phyloP scores from a whole-genome alignment of 2,329 filamentous ascomycete species.

The Ophiostoma piceae region DNA sequence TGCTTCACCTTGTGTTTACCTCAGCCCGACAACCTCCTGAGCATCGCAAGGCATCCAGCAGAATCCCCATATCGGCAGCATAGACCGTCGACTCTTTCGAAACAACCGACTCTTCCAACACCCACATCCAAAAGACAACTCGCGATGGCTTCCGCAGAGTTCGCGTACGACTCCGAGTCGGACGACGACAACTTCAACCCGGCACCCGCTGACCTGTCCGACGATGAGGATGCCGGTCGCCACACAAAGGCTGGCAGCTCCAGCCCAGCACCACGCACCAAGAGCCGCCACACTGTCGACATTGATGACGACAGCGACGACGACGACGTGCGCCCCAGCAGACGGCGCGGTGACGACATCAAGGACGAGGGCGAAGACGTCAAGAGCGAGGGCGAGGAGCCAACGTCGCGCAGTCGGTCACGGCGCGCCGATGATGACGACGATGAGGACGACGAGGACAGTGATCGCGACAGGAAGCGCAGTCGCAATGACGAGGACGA shows the following conservation, averaged over 20 bases:
- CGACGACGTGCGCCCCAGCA: constrained; percentile 10
- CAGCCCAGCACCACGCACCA: constrained; percentile 27
- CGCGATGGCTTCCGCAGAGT: constrained; percentile 14
- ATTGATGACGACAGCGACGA: constrained; percentile 28
- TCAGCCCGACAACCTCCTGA: constrained; percentile 1
- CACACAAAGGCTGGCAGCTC: constrained; percentile 31
- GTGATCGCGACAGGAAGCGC: constrained; percentile 21
- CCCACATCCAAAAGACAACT: neutral
- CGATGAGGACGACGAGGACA: constrained; percentile 30
- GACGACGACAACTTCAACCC: constrained; percentile 91
- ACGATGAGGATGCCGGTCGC: constrained; percentile 53
- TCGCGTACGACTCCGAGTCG: constrained; percentile 55
- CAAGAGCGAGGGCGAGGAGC: constrained; percentile 39
- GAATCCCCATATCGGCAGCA: neutral
- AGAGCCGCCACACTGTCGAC: constrained; percentile 26
- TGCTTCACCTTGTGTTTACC: constrained; percentile 1
- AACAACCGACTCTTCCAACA: neutral
- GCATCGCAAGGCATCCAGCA: constrained; percentile 1
- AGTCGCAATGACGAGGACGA: constrained; percentile 31
- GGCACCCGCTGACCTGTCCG: constrained; percentile 65
- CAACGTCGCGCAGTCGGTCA: constrained; percentile 25
- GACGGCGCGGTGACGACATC: constrained; percentile 36
- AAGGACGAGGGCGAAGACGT: constrained; percentile 38
- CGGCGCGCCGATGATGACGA: constrained; percentile 32
- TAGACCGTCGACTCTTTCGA: neutral